A percentile compares a stretch with the other conserved stretches of the same genome.
Conservation (phyloP, 176 grass and related monocot species). For the Poa annua region DNA sequence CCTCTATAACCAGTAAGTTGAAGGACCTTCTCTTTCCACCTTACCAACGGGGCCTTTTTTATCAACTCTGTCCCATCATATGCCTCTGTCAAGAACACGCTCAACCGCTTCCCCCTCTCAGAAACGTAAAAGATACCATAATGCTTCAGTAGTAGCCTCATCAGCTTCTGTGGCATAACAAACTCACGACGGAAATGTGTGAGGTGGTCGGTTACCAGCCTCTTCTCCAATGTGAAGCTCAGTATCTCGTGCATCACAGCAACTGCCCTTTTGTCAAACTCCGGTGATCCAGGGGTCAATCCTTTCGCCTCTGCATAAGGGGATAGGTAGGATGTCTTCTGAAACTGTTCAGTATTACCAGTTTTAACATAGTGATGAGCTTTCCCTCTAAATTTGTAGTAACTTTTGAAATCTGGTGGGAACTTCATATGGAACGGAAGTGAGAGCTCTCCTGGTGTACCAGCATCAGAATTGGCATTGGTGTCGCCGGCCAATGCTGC, state of each 20-base stretch:
- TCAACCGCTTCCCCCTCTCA: slow-evolving; percentile 78
- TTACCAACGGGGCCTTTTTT: slow-evolving; percentile 62
- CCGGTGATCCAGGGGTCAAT: slow-evolving; percentile 57
- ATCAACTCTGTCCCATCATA: slow-evolving; percentile 73
- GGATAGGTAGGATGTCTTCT: slow-evolving; percentile 64
- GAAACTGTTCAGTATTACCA: slow-evolving; percentile 64
- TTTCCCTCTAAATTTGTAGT: slow-evolving; percentile 57
- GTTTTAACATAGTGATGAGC: slow-evolving; percentile 62
- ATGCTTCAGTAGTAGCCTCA: slow-evolving; percentile 82
- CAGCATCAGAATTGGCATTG: slow-evolving; percentile 25
- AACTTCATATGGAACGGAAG: slow-evolving; percentile 87
- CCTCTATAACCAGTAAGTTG: slow-evolving; percentile 71
- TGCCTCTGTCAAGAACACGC: slow-evolving; percentile 80
- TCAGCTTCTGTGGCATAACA: slow-evolving; percentile 92
- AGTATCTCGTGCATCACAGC: slow-evolving; percentile 86
- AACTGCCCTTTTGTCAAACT: slow-evolving; percentile 92
- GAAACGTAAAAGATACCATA: slow-evolving; percentile 93
- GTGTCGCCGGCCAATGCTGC: slow-evolving; percentile 7
- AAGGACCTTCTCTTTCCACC: slow-evolving; percentile 79
- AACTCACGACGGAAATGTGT: slow-evolving; percentile 86
- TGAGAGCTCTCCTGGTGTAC: slow-evolving; percentile 58
- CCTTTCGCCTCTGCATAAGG: slow-evolving; percentile 74
- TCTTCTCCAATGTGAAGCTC: slow-evolving; percentile 84
- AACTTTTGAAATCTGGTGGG: slow-evolving; percentile 63
- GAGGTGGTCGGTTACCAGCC: slow-evolving; percentile 85